Percentiles rank a stretch among this genome's conserved stretches.
Conservation (phyloP, 2,329 filamentous ascomycete genomes). For the Epichloe coenophiala region DNA sequence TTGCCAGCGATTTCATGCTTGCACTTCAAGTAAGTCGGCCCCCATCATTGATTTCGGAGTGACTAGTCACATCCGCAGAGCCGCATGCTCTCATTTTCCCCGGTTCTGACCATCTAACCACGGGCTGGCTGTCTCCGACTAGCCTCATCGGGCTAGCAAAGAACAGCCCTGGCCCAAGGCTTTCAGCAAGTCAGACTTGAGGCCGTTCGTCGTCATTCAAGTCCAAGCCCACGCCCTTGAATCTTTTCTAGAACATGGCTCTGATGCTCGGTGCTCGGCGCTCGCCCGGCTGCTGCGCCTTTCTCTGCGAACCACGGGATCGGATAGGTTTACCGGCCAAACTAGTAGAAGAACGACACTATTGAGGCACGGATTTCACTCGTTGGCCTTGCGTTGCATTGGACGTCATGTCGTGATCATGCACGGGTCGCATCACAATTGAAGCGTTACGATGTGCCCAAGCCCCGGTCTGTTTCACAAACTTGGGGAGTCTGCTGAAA, state of each 20-base stretch:
- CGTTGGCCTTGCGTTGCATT: neutral
- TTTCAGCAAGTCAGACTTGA: constrained; percentile 3
- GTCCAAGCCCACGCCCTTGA: no score
- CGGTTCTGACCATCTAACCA: no score
- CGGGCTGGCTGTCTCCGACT: neutral
- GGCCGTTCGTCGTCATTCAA: neutral
- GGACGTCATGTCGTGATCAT: no score
- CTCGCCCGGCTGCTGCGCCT: neutral
- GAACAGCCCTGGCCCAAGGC: neutral
- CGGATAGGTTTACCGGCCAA: neutral
- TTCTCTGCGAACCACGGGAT: neutral
- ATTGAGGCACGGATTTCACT: neutral
- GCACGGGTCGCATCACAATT: no score
- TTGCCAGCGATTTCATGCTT: no score
- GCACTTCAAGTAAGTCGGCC: neutral
- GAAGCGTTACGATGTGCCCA: no score
- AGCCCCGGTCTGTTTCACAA: no score
- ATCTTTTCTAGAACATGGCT: constrained; percentile 1
- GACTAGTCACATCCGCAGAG: neutral
- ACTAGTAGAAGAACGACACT: neutral
- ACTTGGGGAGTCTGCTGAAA: no score
- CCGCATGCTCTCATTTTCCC: no score
- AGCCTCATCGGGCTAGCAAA: neutral
- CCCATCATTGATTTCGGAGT: neutral
- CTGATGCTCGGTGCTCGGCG: neutral